These are phyloP conservation scores for Sordariomycetes sp. DNA, from an alignment of 2,329 filamentous ascomycete species.

Conservation along the genomic window DNA sequence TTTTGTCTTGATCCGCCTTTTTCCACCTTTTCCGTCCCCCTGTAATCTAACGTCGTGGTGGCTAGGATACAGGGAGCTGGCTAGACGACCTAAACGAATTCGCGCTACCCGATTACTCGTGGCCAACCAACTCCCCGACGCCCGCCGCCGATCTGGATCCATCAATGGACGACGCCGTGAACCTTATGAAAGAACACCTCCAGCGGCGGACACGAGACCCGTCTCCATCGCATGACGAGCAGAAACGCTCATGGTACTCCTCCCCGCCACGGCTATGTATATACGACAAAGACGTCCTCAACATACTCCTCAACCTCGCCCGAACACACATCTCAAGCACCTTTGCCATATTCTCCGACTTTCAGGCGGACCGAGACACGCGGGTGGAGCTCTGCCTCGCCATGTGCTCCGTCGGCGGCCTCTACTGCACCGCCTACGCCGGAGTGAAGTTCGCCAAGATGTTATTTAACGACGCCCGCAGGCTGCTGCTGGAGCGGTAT, in stretches of 20 bases:
- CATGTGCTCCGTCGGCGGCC: neutral
- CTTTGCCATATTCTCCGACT: neutral
- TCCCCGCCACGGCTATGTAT: neutral
- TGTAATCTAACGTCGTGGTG: neutral
- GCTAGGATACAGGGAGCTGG: neutral
- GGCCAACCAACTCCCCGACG: neutral
- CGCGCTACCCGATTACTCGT: neutral
- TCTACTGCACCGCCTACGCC: neutral
- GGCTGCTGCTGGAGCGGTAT: neutral
- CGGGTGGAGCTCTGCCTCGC: neutral
- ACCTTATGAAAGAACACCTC: neutral
- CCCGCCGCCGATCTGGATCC: neutral
- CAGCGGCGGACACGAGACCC: neutral
- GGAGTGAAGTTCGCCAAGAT: neutral
- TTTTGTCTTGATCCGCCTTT: too few species aligned
- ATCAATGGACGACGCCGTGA: neutral
- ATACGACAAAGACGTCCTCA: neutral
- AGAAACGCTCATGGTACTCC: neutral
- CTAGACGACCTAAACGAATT: neutral
- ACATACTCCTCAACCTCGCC: neutral
- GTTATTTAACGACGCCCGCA: neutral
- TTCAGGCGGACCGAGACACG: neutral
- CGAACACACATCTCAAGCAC: neutral
- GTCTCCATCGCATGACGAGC: neutral
- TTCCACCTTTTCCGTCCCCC: neutral